Percentiles rank a stretch among this genome's conserved stretches.
Conservation (phyloP, 2,329 filamentous ascomycete species). For the Aspergillus thermomutatus region DNA sequence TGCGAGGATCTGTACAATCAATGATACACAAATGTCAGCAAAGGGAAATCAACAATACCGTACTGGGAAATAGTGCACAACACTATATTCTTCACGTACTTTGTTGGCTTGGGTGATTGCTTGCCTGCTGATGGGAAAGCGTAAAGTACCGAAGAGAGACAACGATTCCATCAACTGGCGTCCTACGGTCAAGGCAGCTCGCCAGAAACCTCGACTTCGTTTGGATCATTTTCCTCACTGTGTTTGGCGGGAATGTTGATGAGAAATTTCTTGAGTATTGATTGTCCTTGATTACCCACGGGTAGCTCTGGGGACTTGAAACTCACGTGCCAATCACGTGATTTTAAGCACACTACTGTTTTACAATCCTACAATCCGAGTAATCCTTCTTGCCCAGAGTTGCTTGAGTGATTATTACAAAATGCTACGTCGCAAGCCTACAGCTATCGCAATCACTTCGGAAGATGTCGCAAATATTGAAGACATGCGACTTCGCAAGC, state of each 20-base stretch:
- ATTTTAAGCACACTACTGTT: too few relatives aligned
- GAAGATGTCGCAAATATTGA: conserved; percentile 49
- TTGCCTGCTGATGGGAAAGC: conserved; percentile 12
- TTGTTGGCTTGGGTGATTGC: conserved; percentile 14
- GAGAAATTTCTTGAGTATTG: background rate
- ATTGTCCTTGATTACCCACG: background rate
- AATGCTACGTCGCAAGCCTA: conserved; percentile 52
- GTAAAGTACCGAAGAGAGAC: conserved; percentile 27
- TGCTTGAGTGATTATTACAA: conserved; percentile 1
- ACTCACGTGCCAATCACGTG: background rate
- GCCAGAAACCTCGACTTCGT: conserved; percentile 12
- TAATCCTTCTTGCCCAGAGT: background rate
- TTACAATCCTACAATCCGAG: too few relatives aligned
- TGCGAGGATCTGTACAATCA: background rate
- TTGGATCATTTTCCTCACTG: conserved; percentile 25
- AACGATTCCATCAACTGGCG: conserved; percentile 11
- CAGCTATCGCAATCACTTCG: conserved; percentile 47
- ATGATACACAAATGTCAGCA: background rate
- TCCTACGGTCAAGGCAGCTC: conserved; percentile 7
- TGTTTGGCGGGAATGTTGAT: background rate
- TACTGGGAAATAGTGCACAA: background rate
- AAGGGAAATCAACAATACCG: background rate
- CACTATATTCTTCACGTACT: conserved; percentile 19
- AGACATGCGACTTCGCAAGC: conserved; percentile 36
- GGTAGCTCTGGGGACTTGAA: background rate